Conservation (phyloP, 257 asterid species). For the Nicotiana tabacum region DNA sequence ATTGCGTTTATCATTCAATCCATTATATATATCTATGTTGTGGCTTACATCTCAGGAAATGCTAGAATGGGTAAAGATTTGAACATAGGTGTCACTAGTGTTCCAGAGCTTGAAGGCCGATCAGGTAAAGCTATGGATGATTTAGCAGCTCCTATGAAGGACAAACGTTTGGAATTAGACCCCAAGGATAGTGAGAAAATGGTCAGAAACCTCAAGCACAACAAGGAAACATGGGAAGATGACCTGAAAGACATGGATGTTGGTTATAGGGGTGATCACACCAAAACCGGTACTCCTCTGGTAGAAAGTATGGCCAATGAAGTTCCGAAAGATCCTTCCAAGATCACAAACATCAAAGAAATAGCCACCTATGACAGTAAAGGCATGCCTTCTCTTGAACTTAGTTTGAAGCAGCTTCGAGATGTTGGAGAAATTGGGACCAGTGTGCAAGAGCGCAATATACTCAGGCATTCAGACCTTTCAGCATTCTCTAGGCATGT, state of each 20-base stretch:
- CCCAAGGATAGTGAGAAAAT: slow-evolving; percentile 18
- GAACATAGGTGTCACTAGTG: slow-evolving; percentile 22
- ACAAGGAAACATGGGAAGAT: slow-evolving; percentile 15
- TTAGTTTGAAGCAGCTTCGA: slow-evolving; percentile 30
- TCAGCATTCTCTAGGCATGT: slow-evolving; percentile 48
- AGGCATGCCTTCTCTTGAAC: slow-evolving; percentile 32
- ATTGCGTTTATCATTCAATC: not conserved
- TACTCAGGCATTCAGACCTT: slow-evolving; percentile 40
- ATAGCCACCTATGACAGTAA: slow-evolving; percentile 18
- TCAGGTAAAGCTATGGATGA: slow-evolving; percentile 9
- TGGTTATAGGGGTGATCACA: slow-evolving; percentile 17
- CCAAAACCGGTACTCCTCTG: slow-evolving; percentile 14
- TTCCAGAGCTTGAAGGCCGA: slow-evolving; percentile 22
- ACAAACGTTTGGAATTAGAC: slow-evolving; percentile 2
- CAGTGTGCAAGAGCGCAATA: slow-evolving; percentile 33
- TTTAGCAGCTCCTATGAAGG: slow-evolving; percentile 14
- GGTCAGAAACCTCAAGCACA: slow-evolving; percentile 19
- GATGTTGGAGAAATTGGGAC: slow-evolving; percentile 27
- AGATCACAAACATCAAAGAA: slow-evolving; percentile 17
- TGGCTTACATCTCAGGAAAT: slow-evolving; percentile 18
- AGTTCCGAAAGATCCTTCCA: slow-evolving; percentile 22
- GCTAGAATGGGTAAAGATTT: slow-evolving; percentile 30
- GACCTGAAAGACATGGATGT: slow-evolving; percentile 22
- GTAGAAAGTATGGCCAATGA: slow-evolving; percentile 20
- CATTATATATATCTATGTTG: not conserved